Evolutionary conservation across 495 filamentous ascomycete species (phyloP), one percentile per base, ranked within the genome.

Genomic region (Thermochaetoides thermophila): DNA sequence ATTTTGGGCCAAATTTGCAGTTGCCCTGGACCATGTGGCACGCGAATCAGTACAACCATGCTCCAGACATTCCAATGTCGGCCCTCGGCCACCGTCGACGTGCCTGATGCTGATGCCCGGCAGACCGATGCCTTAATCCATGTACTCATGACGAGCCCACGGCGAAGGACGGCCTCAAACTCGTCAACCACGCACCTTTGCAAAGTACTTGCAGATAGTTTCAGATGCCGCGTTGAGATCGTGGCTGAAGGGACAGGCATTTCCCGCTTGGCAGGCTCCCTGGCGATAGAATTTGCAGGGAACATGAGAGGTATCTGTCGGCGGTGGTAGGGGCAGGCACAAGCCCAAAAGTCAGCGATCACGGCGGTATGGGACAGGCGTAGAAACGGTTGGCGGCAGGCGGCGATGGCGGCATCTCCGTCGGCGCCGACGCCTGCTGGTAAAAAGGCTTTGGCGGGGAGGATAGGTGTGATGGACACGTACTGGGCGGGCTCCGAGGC

Each of bases 251-350:
- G 89, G 89, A 61, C 89, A 97, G 28, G 85, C 82, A 50, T 79
- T 79, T 43, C 89, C 89, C 29, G 89, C 89, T 69, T 95, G 87
- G 59, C 89, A 97, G 48, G 81, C 76, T 50, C 89, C 89, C 60
- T 92, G 81, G 29, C 84, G 75, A 60, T 84, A 97, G 75, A 97
- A 97, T 64, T 96, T 96, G 79, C 89, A 97, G 12, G 89, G 89
- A 24, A 97, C 89, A 63, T 96, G 89, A 31, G 84, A 84, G 11
- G 92, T 91, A 53, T 95, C 89, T 97, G 51, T 27, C 12, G 35
- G 37, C 30, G 34, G 48, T 47, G 31, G 32, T 25, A 31, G 21
- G 7, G 9, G 22, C 7, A 7, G n/a, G 15, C 7, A 16, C 5
- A 28, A 36, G 44, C 30, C n/a, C 12, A 31, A 26, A 32, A 43